A percentile compares a stretch with the other conserved stretches of the same genome.
Conservation (phyloP, 371 early-diverging fungal genomes). For the Rhizopus delemar region DNA sequence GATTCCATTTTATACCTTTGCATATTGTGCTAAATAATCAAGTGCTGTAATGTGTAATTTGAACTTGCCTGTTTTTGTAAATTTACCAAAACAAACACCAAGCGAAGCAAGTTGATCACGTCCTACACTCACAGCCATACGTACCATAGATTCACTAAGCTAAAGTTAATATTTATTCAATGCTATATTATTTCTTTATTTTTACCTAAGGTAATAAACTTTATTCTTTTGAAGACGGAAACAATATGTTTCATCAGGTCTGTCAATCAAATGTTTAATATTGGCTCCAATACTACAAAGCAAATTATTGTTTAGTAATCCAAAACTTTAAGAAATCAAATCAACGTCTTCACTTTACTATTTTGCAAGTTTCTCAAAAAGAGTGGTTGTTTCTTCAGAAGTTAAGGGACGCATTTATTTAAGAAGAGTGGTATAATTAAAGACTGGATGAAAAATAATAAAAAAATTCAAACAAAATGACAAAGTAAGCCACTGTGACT, state of each 20-base stretch:
- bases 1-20: conserved; percentile 61
- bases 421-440: background rate
- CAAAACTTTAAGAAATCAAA: background rate
- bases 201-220: conserved; percentile 91
- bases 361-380: conserved; percentile 95
- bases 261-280: conserved; percentile 91
- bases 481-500: conserved; percentile 15
- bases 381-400: conserved; percentile 91
- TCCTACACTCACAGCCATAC: conserved; percentile 77
- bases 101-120: conserved; percentile 88
- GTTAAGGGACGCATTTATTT: conserved; percentile 89
- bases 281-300: conserved; percentile 86
- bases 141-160: conserved; percentile 85
- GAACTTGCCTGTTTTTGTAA: conserved; percentile 98
- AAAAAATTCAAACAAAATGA: background rate
- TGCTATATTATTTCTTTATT: background rate
- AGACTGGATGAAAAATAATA: conserved; percentile 1
- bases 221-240: conserved; percentile 93
- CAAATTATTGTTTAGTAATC: no score
- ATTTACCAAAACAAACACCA: conserved; percentile 98
- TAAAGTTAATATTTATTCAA: no score
- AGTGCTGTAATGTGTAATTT: conserved; percentile 93
- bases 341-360: conserved; percentile 61
- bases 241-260: conserved; percentile 93
- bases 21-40: conserved; percentile 92